Conservation (phyloP, 371 early-diverging fungal genomes). For the Mucor sp. region DNA sequence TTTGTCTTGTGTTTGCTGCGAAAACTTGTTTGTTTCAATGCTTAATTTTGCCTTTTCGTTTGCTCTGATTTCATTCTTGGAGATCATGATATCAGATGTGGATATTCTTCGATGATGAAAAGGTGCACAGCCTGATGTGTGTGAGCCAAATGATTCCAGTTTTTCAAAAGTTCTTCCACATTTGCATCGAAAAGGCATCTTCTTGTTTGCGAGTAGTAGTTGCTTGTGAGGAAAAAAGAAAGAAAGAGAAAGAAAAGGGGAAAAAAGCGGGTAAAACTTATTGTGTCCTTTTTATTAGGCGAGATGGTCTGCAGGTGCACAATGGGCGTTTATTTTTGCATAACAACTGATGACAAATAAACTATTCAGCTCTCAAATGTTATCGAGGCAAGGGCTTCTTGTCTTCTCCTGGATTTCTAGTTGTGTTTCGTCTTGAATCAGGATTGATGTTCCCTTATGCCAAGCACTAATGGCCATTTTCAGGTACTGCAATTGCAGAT, state of each 20-base stretch:
- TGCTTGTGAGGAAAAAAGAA: constrained; percentile 2
- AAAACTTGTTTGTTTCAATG: not conserved
- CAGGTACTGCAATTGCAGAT: too few relatives aligned
- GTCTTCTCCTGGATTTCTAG: too few relatives aligned
- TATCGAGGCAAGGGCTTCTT: not conserved
- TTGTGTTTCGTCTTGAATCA: too few relatives aligned
- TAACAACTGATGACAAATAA: not conserved
- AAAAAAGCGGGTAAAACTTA: not conserved
- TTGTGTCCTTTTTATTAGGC: not conserved
- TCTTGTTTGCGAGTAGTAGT: not conserved
- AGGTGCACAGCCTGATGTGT: constrained; percentile 50
- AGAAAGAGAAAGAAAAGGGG: constrained; percentile 20
- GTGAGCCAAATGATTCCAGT: constrained; percentile 49
- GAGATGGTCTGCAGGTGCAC: not conserved
- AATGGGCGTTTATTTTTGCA: not conserved
- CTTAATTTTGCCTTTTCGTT: not conserved
- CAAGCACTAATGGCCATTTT: too few relatives aligned
- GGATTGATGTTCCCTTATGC: too few relatives aligned
- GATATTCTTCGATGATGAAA: constrained; percentile 50
- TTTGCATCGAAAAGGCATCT: constrained; percentile 56
- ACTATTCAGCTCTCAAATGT: not conserved
- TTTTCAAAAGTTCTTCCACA: constrained; percentile 58
- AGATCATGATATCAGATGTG: not conserved
- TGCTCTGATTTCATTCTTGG: not conserved
- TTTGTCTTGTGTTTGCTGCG: not conserved